A percentile compares a stretch with the other conserved stretches of the same genome.
These are phyloP conservation scores for Arabidopsis lyrata DNA, from an alignment of 441 rosid species.

Conservation along the genomic window DNA sequence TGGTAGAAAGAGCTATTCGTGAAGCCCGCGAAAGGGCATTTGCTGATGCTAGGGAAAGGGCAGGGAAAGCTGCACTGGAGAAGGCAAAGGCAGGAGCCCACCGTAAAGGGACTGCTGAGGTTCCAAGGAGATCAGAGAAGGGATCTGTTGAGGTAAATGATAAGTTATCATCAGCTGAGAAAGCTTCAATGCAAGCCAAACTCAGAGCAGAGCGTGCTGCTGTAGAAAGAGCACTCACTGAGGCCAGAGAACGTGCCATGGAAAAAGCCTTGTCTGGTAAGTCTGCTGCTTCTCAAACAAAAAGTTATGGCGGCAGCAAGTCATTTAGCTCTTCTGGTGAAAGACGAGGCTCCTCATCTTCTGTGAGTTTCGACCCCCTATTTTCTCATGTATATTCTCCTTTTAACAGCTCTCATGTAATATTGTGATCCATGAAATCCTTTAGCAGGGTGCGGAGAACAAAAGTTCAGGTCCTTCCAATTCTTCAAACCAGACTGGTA, in stretches of 20 bases:
- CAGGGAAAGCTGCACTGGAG: conserved; percentile 81
- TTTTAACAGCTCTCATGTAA: conserved; percentile 26
- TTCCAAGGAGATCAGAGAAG: conserved; percentile 65
- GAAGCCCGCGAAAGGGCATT: conserved; percentile 98
- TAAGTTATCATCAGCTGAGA: conserved; percentile 49
- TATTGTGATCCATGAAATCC: conserved; percentile 29
- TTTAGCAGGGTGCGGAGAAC: conserved; percentile 64
- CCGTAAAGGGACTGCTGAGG: conserved; percentile 59
- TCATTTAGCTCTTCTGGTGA: conserved; percentile 61
- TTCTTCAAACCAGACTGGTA: conserved; percentile 45
- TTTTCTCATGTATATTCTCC: background rate
- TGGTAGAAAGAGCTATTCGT: conserved; percentile 92
- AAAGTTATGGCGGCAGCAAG: conserved; percentile 57
- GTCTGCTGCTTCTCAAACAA: conserved; percentile 53
- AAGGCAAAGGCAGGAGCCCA: conserved; percentile 72
- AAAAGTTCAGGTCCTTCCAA: conserved; percentile 53
- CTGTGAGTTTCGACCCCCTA: conserved; percentile 56
- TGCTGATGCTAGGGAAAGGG: conserved; percentile 88
- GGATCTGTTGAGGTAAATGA: conserved; percentile 54
- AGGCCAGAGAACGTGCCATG: conserved; percentile 91
- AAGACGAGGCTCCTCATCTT: conserved; percentile 51
- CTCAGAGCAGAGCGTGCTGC: conserved; percentile 93
- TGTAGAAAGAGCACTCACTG: conserved; percentile 94
- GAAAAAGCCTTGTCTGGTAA: conserved; percentile 87
- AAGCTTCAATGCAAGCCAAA: conserved; percentile 70